A percentile compares a stretch with the other conserved stretches of the same genome.
Conservation (phyloP, 495 filamentous ascomycete genomes). For the Aspergillus olivimuriae region DNA sequence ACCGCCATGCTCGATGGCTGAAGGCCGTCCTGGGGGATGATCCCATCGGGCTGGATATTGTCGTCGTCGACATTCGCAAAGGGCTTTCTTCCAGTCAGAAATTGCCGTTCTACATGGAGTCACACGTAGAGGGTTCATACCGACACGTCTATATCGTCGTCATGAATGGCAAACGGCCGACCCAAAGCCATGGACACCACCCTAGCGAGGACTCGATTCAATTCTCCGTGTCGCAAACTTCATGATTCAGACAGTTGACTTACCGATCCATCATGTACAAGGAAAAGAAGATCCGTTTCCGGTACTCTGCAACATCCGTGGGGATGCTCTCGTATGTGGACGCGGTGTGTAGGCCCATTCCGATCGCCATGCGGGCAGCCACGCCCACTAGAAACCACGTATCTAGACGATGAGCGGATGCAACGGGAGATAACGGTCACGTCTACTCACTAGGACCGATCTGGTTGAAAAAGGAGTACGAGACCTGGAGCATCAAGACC, state of each 20-base stretch:
- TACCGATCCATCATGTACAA: slow-evolving; percentile 43
- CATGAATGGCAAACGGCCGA: slow-evolving; percentile 33
- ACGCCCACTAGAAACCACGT: slow-evolving; percentile 30
- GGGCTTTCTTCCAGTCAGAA: too few species aligned
- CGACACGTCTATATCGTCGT: slow-evolving; percentile 32
- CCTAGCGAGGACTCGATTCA: slow-evolving; percentile 1
- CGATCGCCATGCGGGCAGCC: slow-evolving; percentile 27
- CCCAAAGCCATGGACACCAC: slow-evolving; percentile 35
- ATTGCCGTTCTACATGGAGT: too few species aligned
- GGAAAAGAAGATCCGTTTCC: slow-evolving; percentile 35
- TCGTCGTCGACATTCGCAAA: slow-evolving; percentile 31
- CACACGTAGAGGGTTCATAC: slow-evolving; percentile 16
- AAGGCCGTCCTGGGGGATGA: slow-evolving; percentile 10
- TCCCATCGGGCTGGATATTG: slow-evolving; percentile 20
- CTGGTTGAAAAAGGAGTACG: slow-evolving; percentile 37
- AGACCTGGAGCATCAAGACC: slow-evolving; percentile 36
- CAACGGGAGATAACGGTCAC: background rate
- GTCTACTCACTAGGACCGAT: slow-evolving; percentile 37
- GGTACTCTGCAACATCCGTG: slow-evolving; percentile 23
- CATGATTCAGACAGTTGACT: background rate
- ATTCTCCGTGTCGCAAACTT: background rate
- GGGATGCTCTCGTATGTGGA: slow-evolving; percentile 16
- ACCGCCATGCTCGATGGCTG: slow-evolving; percentile 31
- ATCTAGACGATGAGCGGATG: slow-evolving; percentile 10
- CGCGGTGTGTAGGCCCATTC: slow-evolving; percentile 26